A percentile compares a stretch with the other conserved stretches of the same genome.
phyloP scores from a whole-genome alignment of 768 basidiomycete species.

The Rhodosporidiobolus odoratus region DNA sequence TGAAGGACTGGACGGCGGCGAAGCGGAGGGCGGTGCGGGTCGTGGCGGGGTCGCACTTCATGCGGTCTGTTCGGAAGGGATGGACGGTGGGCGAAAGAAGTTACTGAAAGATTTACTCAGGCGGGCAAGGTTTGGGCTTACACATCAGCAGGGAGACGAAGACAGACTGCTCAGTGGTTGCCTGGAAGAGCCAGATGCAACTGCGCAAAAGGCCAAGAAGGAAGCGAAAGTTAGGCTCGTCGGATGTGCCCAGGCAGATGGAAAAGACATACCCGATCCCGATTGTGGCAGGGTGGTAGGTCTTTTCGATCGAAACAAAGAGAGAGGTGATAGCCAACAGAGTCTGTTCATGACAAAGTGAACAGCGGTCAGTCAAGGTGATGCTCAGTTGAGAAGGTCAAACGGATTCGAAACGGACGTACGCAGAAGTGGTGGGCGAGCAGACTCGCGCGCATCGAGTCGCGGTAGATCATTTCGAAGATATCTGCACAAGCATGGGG shows the following conservation, averaged over 20 bases:
- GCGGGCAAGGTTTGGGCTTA: background rate
- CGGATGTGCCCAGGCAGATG: no score
- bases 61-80: background rate
- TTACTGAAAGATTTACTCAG: background rate
- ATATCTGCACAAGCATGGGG: background rate
- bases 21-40: background rate
- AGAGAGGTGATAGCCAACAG: constrained; percentile 7
- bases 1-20: constrained; percentile 3
- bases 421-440: constrained; percentile 9
- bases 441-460: background rate
- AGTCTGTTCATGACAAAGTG: background rate
- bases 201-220: background rate
- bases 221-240: background rate
- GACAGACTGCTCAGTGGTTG: constrained; percentile 8
- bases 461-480: constrained; percentile 6
- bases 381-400: background rate
- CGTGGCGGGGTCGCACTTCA: background rate
- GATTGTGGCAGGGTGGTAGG: constrained; percentile 1
- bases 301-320: background rate
- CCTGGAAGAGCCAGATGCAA: constrained; percentile 8
- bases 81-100: background rate
- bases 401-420: no score
- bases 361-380: background rate
- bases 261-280: background rate
- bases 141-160: constrained; percentile 5